Base-by-base conservation (phyloP, 768 basidiomycete species). In the Mycena galopus region DNA sequence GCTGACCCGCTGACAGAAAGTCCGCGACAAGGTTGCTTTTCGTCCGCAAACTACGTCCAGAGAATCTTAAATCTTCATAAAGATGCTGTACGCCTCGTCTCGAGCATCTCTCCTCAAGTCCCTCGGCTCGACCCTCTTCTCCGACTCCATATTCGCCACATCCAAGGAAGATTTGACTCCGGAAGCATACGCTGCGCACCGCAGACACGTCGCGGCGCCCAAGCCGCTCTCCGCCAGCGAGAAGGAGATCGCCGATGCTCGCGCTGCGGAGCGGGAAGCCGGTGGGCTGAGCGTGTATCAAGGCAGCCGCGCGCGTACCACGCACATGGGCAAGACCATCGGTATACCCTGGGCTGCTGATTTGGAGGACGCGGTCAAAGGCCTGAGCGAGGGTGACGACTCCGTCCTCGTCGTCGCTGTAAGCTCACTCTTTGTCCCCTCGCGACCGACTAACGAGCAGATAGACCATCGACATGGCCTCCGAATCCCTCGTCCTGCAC, bases 81-180 rank as follows among this genome's bases (percentile, higher is more conserved):
- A 96, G 94, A 97, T 96, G 95, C 85, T 97, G 37, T 96, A 96
- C 81, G 94, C 96, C 25, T 92, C 95, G 4, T 92, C 92, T 1
- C 90, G 94, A 53, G 85, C 86, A 27, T 86, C 91, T 21, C 86
- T 96, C 25, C 86, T 91, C 32, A 94, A 89, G 79, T 84, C 87
- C n/a, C 86, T 97, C 4, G 94, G 94, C 53, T 91, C 95, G 3
- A 84, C 89, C 21, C 80, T 89, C 35, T 94, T 96, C 81, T 87
- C 87, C 3, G 91, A 94, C 79, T 86, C 88, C 42, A 82, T 96
- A n/a, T 95, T 94, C 77, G 95, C 95, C 2, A 95, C 93, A 0
- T 87, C 88, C 64, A 93, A 91, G 79, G 83, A 82, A 16, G 92
- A 95, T 74, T 76, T 93, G 64, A 91, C 90, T 4, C 83, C 90